phyloP scores from a whole-genome alignment of 2,329 filamentous ascomycete genomes.

The Exophiala alcalophila region DNA sequence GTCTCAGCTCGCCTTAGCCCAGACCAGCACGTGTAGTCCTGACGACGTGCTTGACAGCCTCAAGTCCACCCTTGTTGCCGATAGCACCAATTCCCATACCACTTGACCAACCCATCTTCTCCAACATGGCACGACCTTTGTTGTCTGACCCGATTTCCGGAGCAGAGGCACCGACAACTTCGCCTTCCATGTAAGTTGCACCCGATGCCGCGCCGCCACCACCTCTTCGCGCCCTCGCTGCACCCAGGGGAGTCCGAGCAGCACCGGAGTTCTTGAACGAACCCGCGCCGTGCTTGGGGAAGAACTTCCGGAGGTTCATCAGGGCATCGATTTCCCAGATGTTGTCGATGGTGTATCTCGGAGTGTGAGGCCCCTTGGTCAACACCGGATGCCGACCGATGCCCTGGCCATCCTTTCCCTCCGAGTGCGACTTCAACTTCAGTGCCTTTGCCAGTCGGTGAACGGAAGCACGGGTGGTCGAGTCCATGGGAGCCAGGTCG shows the following conservation, averaged over 20 bases:
- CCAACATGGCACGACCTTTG: constrained; percentile 79
- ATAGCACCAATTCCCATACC: constrained; percentile 78
- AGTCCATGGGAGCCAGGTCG: constrained; percentile 79
- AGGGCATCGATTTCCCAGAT: constrained; percentile 46
- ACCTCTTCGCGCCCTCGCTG: constrained; percentile 32
- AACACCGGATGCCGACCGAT: constrained; percentile 72
- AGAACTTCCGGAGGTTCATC: constrained; percentile 29
- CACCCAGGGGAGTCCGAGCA: constrained; percentile 23
- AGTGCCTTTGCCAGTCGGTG: constrained; percentile 75
- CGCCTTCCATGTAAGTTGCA: constrained; percentile 72
- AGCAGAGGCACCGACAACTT: constrained; percentile 79
- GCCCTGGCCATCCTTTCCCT: constrained; percentile 69
- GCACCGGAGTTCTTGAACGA: constrained; percentile 10
- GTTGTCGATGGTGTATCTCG: constrained; percentile 56
- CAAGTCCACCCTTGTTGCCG: constrained; percentile 83
- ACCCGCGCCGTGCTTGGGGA: constrained; percentile 20
- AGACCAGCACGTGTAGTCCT: constrained; percentile 83
- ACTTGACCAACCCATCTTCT: constrained; percentile 95
- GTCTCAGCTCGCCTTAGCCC: constrained; percentile 55
- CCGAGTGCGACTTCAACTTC: constrained; percentile 78
- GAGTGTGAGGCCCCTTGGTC: constrained; percentile 68
- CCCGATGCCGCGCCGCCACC: constrained; percentile 43
- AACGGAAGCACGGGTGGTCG: constrained; percentile 69
- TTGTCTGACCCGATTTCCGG: constrained; percentile 81
- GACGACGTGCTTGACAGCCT: constrained; percentile 81